phyloP scores from a whole-genome alignment of 306 rosid species.

The Lupinus albus region DNA sequence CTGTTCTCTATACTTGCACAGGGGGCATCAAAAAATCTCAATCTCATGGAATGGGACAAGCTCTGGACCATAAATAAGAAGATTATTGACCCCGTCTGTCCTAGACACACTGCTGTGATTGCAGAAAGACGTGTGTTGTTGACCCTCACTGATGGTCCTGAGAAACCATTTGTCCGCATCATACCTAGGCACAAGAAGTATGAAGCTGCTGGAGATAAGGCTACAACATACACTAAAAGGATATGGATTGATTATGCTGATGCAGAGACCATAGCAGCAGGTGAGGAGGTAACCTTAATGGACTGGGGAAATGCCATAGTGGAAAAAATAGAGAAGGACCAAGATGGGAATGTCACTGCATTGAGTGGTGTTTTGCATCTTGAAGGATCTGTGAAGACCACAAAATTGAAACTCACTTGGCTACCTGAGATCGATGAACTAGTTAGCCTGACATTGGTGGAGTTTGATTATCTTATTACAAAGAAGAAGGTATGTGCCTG shows the following conservation, averaged over 20 bases:
- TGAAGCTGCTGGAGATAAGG: conserved; percentile 85
- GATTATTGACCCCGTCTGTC: conserved; percentile 95
- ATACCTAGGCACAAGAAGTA: conserved; percentile 90
- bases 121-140: conserved; percentile 70
- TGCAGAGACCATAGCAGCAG: conserved; percentile 62
- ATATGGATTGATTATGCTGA: conserved; percentile 82
- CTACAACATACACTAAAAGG: conserved; percentile 65
- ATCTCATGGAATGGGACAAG: conserved; percentile 99
- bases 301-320: conserved; percentile 96
- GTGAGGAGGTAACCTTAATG: conserved; percentile 89
- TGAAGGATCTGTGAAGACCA: conserved; percentile 90
- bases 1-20: conserved; percentile 40
- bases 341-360: conserved; percentile 63
- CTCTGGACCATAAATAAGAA: conserved; percentile 93
- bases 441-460: conserved; percentile 70
- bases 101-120: conserved; percentile 83
- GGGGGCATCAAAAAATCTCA: conserved; percentile 96
- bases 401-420: conserved; percentile 93
- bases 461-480: conserved; percentile 83
- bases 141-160: conserved; percentile 81
- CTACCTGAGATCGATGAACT: conserved; percentile 78
- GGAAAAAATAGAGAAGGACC: conserved; percentile 68
- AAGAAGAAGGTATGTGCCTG: conserved; percentile 79
- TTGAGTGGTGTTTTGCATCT: conserved; percentile 81
- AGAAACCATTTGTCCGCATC: conserved; percentile 68